A percentile compares a stretch with the other conserved stretches of the same genome.
Conservation (phyloP, 163 green algal genomes). For the Trebouxiophyceae sp. region DNA sequence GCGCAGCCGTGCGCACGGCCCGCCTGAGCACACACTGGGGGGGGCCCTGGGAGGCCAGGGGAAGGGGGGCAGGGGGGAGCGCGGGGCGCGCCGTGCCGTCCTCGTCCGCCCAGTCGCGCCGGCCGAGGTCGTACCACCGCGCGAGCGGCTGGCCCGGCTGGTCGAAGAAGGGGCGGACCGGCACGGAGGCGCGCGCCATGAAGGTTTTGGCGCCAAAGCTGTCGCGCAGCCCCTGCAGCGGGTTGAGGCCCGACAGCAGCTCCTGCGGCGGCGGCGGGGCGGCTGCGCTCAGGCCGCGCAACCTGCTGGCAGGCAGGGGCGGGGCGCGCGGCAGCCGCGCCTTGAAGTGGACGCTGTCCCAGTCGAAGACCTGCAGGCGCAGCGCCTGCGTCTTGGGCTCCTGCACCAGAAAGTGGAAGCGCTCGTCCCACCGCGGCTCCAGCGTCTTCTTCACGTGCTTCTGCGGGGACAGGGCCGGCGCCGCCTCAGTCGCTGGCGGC, state of each 20-base stretch:
- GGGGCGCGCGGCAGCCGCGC: slow-evolving; percentile 1
- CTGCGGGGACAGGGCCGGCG: slow-evolving; percentile 38
- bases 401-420: slow-evolving; percentile 54
- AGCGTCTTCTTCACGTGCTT: slow-evolving; percentile 45
- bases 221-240: slow-evolving; percentile 40
- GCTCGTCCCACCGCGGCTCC: slow-evolving; percentile 54
- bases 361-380: slow-evolving; percentile 42
- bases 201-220: slow-evolving; percentile 31
- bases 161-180: slow-evolving; percentile 24
- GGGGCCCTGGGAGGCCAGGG: too few relatives aligned
- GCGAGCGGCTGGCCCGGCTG: slow-evolving; percentile 18
- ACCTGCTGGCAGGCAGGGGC: background rate
- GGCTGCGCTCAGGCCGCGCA: too few relatives aligned
- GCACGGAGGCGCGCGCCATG: slow-evolving; percentile 38
- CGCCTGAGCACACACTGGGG: too few relatives aligned
- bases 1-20: slow-evolving; percentile 6
- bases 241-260: slow-evolving; percentile 31
- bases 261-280: too few relatives aligned
- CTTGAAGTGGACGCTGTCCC: slow-evolving; percentile 50
- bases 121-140: slow-evolving; percentile 39
- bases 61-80: too few relatives aligned
- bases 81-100: slow-evolving; percentile 30
- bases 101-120: slow-evolving; percentile 36
- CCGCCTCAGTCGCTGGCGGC: slow-evolving; percentile 37
- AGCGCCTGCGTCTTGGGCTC: slow-evolving; percentile 54